phyloP scores from a whole-genome alignment of 2,329 filamentous ascomycete species.

The Botrytis medusae region DNA sequence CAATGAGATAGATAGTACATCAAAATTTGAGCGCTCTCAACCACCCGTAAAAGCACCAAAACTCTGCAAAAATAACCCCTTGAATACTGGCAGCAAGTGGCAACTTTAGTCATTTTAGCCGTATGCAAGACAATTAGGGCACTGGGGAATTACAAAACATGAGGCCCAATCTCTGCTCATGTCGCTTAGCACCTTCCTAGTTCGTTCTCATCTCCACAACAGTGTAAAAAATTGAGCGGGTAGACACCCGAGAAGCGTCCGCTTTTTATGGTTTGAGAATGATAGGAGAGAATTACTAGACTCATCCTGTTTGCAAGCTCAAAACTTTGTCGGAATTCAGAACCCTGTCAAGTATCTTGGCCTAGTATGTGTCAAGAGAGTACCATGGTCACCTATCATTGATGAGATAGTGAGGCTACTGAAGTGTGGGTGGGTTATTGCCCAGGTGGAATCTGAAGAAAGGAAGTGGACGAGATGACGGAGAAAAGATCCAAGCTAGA shows the following conservation, averaged over 20 bases:
- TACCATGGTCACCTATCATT: not conserved
- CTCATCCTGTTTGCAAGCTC: not conserved
- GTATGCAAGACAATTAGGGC: not conserved
- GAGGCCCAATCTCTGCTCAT: not conserved
- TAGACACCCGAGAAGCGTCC: not conserved
- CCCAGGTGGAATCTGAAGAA: not conserved
- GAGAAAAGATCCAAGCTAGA: not conserved
- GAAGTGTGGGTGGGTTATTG: not conserved
- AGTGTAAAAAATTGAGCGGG: not conserved
- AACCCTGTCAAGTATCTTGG: not conserved
- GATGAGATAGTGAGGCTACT: not conserved
- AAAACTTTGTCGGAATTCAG: not conserved
- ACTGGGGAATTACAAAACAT: not conserved
- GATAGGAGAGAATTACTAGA: not conserved
- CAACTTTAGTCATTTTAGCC: not conserved
- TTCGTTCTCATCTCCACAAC: not conserved
- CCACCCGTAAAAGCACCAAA: not conserved
- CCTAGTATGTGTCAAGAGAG: not conserved
- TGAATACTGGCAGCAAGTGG: not conserved
- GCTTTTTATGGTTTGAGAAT: not conserved
- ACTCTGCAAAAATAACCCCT: not conserved
- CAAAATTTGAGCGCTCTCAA: not conserved
- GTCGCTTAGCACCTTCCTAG: not conserved
- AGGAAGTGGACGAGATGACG: not conserved
- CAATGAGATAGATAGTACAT: too few species aligned